These are phyloP conservation scores for Hygrophila difformis DNA, from an alignment of 257 asterid species.

Conservation along the genomic window DNA sequence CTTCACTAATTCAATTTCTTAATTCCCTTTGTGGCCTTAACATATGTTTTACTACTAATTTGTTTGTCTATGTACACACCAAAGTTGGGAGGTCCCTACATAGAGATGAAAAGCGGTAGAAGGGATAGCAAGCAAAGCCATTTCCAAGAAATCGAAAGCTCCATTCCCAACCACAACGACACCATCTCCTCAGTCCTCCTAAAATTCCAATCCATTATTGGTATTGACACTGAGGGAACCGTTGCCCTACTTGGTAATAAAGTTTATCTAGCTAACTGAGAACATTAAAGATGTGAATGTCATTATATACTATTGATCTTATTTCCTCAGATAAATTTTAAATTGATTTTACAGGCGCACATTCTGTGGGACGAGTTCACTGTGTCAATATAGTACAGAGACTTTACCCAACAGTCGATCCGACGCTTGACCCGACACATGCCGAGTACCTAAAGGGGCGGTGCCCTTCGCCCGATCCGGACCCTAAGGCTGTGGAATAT, in stretches of 20 bases:
- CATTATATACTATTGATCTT: too few relatives aligned
- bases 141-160: conserved; percentile 30
- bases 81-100: conserved; percentile 63
- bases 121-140: conserved; percentile 50
- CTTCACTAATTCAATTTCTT: neutral
- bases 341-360: conserved; percentile 39
- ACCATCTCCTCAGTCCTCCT: conserved; percentile 47
- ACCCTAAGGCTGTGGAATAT: conserved; percentile 45
- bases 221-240: conserved; percentile 48
- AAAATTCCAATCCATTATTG: conserved; percentile 39
- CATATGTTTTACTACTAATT: neutral
- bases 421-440: conserved; percentile 35
- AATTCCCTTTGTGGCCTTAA: too few relatives aligned
- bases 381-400: conserved; percentile 56
- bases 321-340: too few relatives aligned
- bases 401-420: conserved; percentile 62
- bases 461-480: conserved; percentile 48
- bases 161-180: conserved; percentile 68
- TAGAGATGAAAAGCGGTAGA: conserved; percentile 71
- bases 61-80: neutral
- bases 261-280: too few relatives aligned
- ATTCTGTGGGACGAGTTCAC: conserved; percentile 75
- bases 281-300: too few relatives aligned
- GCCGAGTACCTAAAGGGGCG: conserved; percentile 57
- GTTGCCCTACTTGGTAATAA: conserved; percentile 67